Percentiles rank a stretch among this genome's conserved stretches.
These are phyloP conservation scores for Astrephomene gubernaculifera DNA, from an alignment of 139 green algal genomes.

Conservation along the genomic window DNA sequence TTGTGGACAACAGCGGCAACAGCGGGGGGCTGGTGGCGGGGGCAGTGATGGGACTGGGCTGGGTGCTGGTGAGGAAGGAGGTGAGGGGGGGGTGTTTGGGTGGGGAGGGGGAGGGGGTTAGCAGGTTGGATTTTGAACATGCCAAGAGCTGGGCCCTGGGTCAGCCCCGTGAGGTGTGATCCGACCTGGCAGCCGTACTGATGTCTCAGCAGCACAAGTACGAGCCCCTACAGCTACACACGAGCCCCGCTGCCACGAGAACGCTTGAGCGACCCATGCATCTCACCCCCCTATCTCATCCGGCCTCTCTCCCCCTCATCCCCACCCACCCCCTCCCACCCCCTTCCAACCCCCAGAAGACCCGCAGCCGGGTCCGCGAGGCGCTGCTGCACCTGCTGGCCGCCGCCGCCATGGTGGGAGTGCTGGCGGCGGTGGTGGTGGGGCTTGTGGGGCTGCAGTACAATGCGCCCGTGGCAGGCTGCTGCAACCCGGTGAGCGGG, in stretches of 20 bases:
- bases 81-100: neutral
- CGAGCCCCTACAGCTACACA: no score
- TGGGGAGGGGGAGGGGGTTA: no score
- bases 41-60: neutral
- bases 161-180: no score
- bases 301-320: no score
- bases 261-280: no score
- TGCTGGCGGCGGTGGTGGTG: slow-evolving; percentile 13
- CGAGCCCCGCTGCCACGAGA: no score
- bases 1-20: slow-evolving; percentile 56
- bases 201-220: no score
- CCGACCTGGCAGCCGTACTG: no score
- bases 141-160: no score
- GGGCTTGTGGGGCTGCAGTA: slow-evolving; percentile 36
- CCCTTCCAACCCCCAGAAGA: neutral
- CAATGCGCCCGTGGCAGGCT: slow-evolving; percentile 9
- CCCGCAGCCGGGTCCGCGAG: neutral
- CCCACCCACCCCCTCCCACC: no score
- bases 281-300: no score
- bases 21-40: slow-evolving; percentile 36
- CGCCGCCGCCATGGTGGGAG: neutral
- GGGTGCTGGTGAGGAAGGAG: slow-evolving; percentile 9
- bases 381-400: neutral
- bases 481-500: slow-evolving; percentile 12
- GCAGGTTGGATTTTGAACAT: no score